Base-by-base conservation (phyloP, 805 yeast genomes). In the baker's yeast (Saccharomyces cerevisiae) region DNA sequence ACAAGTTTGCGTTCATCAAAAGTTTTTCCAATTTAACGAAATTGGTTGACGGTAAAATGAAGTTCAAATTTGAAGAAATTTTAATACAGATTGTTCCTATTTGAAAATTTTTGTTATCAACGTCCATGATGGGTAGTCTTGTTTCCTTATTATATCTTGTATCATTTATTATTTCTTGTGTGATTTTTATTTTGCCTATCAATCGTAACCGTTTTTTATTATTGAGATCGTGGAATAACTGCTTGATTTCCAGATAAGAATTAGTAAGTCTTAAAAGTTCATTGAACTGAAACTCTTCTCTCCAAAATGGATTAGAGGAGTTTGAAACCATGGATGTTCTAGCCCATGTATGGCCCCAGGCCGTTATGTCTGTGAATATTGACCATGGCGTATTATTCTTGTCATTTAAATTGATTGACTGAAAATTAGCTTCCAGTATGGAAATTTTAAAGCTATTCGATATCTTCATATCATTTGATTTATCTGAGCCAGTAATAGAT, bases 281-380 rank as follows among this genome's bases (percentile, higher is more conserved):
- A 51, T 83, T 80, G n/a, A 86, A 71, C 1, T 77, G 71, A 63
- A 87, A 86, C 48, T 76, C 80, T 63, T 91, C 96, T 64, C 90
- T 81, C 94, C 96, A 91, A 65, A 88, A 88, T 1, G 96, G 91
- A 53, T 77, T 76, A 0, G 67, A 59, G 2, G 68, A 54, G 48
- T 78, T 72, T 41, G 74, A 71, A 0, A 84, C 84, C 6, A 80
- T 73, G 1, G 90, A 84, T 0, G 97, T 88, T 59, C 89, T 74
- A 41, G 87, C 88, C 89, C 92, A 86, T 0, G 85, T 81, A 49
- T 80, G 75, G 21, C 80, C 83, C 85, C 94, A 86, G 66, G 88
- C 75, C 17, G 78, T 72, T 2, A 90, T 74, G 61, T 89, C 96
- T 1, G 87, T 81, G 63, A 87, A 91, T 1, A 84, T 61, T 56